Percentiles rank a stretch among this genome's conserved stretches.
These are phyloP conservation scores for Opeltia flavorubescens DNA, from an alignment of 495 filamentous ascomycete genomes.

Conservation along the genomic window DNA sequence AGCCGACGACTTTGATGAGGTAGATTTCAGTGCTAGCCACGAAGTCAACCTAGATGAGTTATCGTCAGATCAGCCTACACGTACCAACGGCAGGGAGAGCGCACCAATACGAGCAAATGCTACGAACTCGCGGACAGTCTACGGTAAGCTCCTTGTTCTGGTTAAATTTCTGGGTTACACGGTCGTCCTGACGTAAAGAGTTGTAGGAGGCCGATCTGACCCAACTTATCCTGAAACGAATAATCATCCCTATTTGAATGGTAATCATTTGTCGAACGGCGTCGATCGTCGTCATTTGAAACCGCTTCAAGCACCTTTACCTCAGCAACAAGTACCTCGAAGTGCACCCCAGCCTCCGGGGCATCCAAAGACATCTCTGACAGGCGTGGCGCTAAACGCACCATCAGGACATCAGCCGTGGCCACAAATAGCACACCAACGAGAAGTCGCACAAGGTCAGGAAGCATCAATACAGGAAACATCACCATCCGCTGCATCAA, in stretches of 20 bases:
- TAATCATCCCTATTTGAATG: too few species aligned
- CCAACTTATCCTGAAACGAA: too few species aligned
- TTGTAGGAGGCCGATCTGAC: too few species aligned
- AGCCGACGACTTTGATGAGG: slow-evolving; percentile 54
- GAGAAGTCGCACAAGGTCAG: not conserved
- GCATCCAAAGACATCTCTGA: not conserved
- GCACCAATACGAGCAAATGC: not conserved
- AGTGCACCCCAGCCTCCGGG: not conserved
- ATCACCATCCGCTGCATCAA: slow-evolving; percentile 5
- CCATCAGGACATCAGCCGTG: not conserved
- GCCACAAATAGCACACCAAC: not conserved
- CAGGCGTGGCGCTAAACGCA: not conserved
- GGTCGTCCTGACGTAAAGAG: too few species aligned
- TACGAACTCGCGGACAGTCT: not conserved
- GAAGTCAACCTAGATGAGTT: slow-evolving; percentile 55
- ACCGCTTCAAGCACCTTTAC: not conserved
- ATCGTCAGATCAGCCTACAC: slow-evolving; percentile 16
- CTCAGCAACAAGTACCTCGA: not conserved
- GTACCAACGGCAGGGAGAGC: not conserved
- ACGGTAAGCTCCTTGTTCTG: not conserved
- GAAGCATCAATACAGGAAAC: not conserved
- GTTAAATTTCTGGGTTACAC: too few species aligned
- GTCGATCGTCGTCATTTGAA: too few species aligned
- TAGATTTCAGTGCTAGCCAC: slow-evolving; percentile 47
- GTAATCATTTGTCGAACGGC: too few species aligned